Evolutionary conservation across 2,329 filamentous ascomycete species (phyloP).

Genomic region (Proliferodiscus dingleyae): DNA sequence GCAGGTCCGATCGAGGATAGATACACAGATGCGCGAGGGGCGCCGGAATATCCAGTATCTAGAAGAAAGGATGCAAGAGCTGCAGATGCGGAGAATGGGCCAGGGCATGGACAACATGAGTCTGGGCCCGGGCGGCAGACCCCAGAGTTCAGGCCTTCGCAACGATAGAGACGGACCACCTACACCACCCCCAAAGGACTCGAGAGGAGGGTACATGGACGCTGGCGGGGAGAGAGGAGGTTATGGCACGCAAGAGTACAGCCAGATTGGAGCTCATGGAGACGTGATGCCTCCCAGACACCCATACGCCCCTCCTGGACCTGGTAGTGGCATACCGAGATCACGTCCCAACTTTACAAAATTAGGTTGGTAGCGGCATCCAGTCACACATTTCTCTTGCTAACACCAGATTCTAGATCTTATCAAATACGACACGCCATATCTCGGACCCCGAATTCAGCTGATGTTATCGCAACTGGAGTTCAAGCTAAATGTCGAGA

Average conservation of each 20-base stretch:
- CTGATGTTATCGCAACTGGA: conserved; percentile 98
- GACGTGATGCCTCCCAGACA: conserved; percentile 77
- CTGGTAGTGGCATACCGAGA: conserved; percentile 64
- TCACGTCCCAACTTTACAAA: conserved; percentile 89
- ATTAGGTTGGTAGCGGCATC: conserved; percentile 61
- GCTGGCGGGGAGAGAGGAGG: conserved; percentile 51
- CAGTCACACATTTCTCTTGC: conserved; percentile 6
- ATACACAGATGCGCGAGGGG: conserved; percentile 90
- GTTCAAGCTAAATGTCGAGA: conserved; percentile 98
- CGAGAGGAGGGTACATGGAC: conserved; percentile 42
- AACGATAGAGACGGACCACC: conserved; percentile 46
- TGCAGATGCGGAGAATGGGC: conserved; percentile 75
- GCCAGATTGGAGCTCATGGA: conserved; percentile 57
- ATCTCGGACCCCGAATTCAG: conserved; percentile 94
- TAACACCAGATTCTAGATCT: conserved; percentile 58
- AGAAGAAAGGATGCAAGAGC: conserved; percentile 82
- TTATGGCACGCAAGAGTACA: conserved; percentile 55
- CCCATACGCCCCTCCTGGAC: conserved; percentile 70
- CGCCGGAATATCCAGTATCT: conserved; percentile 93
- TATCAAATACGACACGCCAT: conserved; percentile 96
- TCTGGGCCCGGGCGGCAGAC: conserved; percentile 42
- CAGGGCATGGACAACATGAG: conserved; percentile 64
- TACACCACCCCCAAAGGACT: conserved; percentile 70
- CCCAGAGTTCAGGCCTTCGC: conserved; percentile 42
- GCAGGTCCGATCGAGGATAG: conserved; percentile 80